Percentiles rank a stretch among this genome's conserved stretches.
phyloP scores from a whole-genome alignment of 2,329 filamentous ascomycete species.

The Diaporthe sp. region DNA sequence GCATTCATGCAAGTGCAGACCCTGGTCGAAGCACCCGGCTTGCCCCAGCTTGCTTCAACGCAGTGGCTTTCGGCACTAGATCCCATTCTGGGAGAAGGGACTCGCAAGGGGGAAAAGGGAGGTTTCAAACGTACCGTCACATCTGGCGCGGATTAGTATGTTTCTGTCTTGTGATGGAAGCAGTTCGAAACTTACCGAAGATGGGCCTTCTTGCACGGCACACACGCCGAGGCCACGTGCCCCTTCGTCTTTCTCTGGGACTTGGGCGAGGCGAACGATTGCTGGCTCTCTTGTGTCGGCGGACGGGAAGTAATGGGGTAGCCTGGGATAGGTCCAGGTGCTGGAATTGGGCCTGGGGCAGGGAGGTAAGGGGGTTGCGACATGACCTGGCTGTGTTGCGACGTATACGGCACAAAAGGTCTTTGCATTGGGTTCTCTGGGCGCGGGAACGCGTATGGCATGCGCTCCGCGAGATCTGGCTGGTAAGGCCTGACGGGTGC shows the following conservation, averaged over 20 bases:
- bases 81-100: slow-evolving; percentile 32
- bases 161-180: slow-evolving; percentile 24
- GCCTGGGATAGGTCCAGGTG: slow-evolving; percentile 51
- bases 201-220: slow-evolving; percentile 88
- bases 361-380: slow-evolving; percentile 48
- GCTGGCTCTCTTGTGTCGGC: slow-evolving; percentile 57
- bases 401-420: slow-evolving; percentile 49
- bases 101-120: slow-evolving; percentile 31
- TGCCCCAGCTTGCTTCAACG: slow-evolving; percentile 10
- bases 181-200: slow-evolving; percentile 65
- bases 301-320: slow-evolving; percentile 51
- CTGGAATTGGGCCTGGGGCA: slow-evolving; percentile 43
- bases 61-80: background rate
- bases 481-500: slow-evolving; percentile 54
- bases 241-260: slow-evolving; percentile 79
- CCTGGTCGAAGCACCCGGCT: background rate
- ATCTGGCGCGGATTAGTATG: slow-evolving; percentile 60
- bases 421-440: slow-evolving; percentile 52
- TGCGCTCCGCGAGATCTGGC: slow-evolving; percentile 54
- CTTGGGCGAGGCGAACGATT: slow-evolving; percentile 66
- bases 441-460: slow-evolving; percentile 55
- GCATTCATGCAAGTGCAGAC: slow-evolving; percentile 13
- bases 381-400: slow-evolving; percentile 48
- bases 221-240: slow-evolving; percentile 86
- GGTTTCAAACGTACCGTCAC: slow-evolving; percentile 69